Percentiles rank a stretch among this genome's conserved stretches.
Evolutionary conservation across 371 early-diverging fungal genomes (phyloP).

Genomic region (Actinomucor elegans): DNA sequence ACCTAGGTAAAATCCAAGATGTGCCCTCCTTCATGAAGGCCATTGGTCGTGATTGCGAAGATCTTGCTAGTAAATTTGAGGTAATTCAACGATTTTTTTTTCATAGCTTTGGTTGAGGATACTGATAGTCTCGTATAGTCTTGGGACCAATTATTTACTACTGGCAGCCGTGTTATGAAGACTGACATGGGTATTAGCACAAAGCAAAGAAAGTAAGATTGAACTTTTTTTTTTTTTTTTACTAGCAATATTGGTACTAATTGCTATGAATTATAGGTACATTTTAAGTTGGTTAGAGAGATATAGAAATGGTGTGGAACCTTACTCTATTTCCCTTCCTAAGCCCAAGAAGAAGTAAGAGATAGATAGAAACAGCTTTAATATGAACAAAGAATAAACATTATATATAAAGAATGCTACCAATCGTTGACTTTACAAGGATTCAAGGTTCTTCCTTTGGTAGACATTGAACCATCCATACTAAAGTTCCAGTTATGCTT

Average conservation of each 20-base stretch:
- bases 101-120: neutral
- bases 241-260: too few species aligned
- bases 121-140: constrained; percentile 21
- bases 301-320: constrained; percentile 48
- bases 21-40: constrained; percentile 49
- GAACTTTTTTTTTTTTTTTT: neutral
- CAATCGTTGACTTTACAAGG: constrained; percentile 68
- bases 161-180: constrained; percentile 49
- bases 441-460: constrained; percentile 53
- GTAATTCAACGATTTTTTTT: constrained; percentile 16
- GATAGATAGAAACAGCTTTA: neutral
- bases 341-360: constrained; percentile 23
- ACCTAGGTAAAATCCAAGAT: constrained; percentile 49
- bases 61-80: constrained; percentile 56
- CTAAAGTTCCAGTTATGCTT: constrained; percentile 69
- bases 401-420: constrained; percentile 28
- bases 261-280: constrained; percentile 41
- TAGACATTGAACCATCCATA: constrained; percentile 46
- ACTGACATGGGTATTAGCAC: constrained; percentile 48
- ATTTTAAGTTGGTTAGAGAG: constrained; percentile 57
- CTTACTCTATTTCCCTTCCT: constrained; percentile 36
- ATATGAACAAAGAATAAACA: neutral
- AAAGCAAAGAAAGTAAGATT: constrained; percentile 38
- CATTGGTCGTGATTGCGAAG: constrained; percentile 64
- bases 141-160: constrained; percentile 66